These are phyloP conservation scores for Phytophthora sp. DNA, from an alignment of 352 stramenopile species.

Conservation along the genomic window DNA sequence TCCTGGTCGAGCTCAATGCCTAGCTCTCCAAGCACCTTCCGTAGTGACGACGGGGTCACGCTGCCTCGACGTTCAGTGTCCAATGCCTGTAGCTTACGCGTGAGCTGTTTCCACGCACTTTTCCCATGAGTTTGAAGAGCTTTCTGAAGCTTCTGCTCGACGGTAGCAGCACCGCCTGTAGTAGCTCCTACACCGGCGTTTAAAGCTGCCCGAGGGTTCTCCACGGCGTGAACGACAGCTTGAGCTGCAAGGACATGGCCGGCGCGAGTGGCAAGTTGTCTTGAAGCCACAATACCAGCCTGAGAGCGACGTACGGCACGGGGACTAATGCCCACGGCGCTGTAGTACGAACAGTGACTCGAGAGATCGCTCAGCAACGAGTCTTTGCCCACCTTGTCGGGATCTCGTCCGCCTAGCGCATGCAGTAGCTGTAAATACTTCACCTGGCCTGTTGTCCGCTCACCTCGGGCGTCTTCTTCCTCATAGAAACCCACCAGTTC, in stretches of 20 bases:
- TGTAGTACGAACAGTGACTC: conserved; percentile 85
- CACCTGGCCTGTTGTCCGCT: conserved; percentile 45
- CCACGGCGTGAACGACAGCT: conserved; percentile 38
- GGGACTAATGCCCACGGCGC: conserved; percentile 68
- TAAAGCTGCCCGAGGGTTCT: conserved; percentile 28
- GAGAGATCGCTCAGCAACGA: conserved; percentile 72
- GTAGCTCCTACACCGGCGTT: conserved; percentile 43
- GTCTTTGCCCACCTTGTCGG: conserved; percentile 54
- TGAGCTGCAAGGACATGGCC: conserved; percentile 47
- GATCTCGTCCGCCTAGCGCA: conserved; percentile 65
- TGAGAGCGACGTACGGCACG: conserved; percentile 43
- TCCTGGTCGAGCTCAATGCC: conserved; percentile 63
- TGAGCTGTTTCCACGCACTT: conserved; percentile 63
- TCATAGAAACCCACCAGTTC: conserved; percentile 57
- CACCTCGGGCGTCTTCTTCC: conserved; percentile 59
- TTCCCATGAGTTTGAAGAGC: conserved; percentile 57
- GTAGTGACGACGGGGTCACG: conserved; percentile 52
- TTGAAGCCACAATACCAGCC: conserved; percentile 18
- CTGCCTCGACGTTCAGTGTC: conserved; percentile 62
- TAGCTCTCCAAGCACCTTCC: conserved; percentile 68
- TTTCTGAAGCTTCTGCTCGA: conserved; percentile 70
- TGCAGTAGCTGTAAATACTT: conserved; percentile 76
- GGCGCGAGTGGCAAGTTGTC: conserved; percentile 40
- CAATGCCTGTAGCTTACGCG: conserved; percentile 64
- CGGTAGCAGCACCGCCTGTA: conserved; percentile 43